Evolutionary conservation across 495 filamentous ascomycete species (phyloP).

Genomic region (Corynascus novoguineensis): DNA sequence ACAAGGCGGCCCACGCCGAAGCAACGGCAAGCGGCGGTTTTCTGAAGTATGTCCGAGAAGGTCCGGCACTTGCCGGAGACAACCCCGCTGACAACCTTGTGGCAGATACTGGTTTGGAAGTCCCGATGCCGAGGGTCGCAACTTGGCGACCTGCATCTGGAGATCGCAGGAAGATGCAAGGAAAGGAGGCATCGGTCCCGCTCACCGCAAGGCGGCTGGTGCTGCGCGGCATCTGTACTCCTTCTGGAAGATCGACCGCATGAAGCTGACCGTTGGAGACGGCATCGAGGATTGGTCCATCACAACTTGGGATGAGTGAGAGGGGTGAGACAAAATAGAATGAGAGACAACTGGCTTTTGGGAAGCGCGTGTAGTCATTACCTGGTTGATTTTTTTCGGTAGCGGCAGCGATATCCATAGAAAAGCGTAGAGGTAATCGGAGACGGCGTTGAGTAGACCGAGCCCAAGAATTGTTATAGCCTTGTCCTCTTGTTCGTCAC

Average conservation of each 20-base stretch:
- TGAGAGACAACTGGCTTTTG: neutral
- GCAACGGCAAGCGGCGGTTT: conserved; percentile 74
- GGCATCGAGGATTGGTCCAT: conserved; percentile 54
- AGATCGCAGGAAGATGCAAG: conserved; percentile 62
- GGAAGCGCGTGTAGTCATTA: neutral
- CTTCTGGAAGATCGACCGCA: conserved; percentile 58
- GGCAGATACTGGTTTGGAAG: conserved; percentile 71
- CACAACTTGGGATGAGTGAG: conserved; percentile 46
- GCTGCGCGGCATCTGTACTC: conserved; percentile 49
- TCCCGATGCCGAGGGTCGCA: conserved; percentile 57
- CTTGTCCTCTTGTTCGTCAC: too few species aligned
- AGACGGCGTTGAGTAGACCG: neutral
- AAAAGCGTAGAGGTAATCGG: neutral
- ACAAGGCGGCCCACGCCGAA: conserved; percentile 70
- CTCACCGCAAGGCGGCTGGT: conserved; percentile 48
- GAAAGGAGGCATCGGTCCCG: conserved; percentile 58
- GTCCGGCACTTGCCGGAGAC: conserved; percentile 7
- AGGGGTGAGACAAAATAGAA: neutral
- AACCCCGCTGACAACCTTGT: conserved; percentile 14
- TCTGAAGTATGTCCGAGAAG: conserved; percentile 54
- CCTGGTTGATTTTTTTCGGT: neutral
- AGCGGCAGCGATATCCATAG: conserved; percentile 15
- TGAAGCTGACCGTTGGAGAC: conserved; percentile 56
- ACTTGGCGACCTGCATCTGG: conserved; percentile 78
- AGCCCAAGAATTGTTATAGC: too few species aligned